phyloP scores from a whole-genome alignment of 2,329 filamentous ascomycete genomes.

The Plenodomus tracheiphilus region DNA sequence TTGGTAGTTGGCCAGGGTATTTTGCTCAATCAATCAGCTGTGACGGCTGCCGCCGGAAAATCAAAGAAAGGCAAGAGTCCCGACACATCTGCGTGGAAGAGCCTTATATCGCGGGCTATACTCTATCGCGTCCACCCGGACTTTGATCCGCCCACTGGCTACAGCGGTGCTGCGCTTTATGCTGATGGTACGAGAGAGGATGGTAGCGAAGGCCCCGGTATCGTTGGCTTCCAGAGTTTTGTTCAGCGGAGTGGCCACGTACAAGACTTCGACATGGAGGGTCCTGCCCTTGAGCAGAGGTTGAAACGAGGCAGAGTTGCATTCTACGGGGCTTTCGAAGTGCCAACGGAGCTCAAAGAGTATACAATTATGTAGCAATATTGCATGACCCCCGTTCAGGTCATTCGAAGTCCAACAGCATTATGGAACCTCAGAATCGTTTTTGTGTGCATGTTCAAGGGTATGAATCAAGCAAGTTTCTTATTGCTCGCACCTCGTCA shows the following conservation, averaged over 20 bases:
- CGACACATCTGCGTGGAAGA: conserved; percentile 16
- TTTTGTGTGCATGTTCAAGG: too few relatives aligned
- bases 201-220: conserved; percentile 14
- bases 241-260: conserved; percentile 18
- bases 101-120: conserved; percentile 17
- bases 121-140: conserved; percentile 22
- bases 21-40: conserved; percentile 15
- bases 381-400: too few relatives aligned
- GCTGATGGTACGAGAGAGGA: conserved; percentile 20
- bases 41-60: background rate
- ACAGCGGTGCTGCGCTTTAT: conserved; percentile 26
- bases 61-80: conserved; percentile 3
- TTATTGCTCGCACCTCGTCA: too few relatives aligned
- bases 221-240: conserved; percentile 27
- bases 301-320: conserved; percentile 21
- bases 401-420: too few relatives aligned
- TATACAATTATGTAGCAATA: conserved; percentile 11
- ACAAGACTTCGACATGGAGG: conserved; percentile 25
- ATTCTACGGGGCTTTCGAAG: conserved; percentile 26
- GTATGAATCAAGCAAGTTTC: too few relatives aligned
- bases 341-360: conserved; percentile 21
- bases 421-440: too few relatives aligned
- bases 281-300: conserved; percentile 12
- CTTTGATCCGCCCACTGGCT: conserved; percentile 23
- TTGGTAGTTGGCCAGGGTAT: conserved; percentile 24